Conservation (phyloP, 208 protist species). For the Acanthamoeba castellanii region DNA sequence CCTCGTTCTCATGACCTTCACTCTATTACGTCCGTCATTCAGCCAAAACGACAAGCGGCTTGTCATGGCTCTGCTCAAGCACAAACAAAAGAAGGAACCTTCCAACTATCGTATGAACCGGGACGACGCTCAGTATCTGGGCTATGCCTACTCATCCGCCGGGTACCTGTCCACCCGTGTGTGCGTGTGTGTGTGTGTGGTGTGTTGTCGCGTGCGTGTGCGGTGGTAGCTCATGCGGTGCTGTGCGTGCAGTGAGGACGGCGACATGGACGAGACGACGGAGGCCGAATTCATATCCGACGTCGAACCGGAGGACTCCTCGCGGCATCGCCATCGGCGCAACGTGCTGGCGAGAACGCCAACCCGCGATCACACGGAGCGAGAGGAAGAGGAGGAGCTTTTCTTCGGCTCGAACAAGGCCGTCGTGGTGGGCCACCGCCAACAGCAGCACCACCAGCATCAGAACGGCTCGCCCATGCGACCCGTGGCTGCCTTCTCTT, state of each 20-base stretch:
- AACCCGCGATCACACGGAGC: background rate
- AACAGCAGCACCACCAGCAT: background rate
- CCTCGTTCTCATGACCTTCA: background rate
- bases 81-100: slow-evolving; percentile 5
- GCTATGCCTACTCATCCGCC: slow-evolving; percentile 43
- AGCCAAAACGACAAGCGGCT: slow-evolving; percentile 35
- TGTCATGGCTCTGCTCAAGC: background rate
- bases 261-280: slow-evolving; percentile 28
- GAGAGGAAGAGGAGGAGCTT: background rate
- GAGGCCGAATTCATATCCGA: slow-evolving; percentile 37
- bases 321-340: background rate
- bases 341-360: background rate
- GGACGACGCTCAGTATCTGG: slow-evolving; percentile 43
- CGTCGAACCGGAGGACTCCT: background rate
- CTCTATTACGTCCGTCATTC: background rate
- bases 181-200: background rate
- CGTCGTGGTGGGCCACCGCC: background rate
- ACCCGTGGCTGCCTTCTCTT: background rate
- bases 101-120: background rate
- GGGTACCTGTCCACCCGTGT: background rate
- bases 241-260: background rate
- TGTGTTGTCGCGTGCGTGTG: background rate
- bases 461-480: background rate
- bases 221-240: too few relatives aligned
- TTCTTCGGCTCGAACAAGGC: slow-evolving; percentile 13